phyloP scores from a whole-genome alignment of 495 filamentous ascomycete genomes.

The Chaetomium fimeti region DNA sequence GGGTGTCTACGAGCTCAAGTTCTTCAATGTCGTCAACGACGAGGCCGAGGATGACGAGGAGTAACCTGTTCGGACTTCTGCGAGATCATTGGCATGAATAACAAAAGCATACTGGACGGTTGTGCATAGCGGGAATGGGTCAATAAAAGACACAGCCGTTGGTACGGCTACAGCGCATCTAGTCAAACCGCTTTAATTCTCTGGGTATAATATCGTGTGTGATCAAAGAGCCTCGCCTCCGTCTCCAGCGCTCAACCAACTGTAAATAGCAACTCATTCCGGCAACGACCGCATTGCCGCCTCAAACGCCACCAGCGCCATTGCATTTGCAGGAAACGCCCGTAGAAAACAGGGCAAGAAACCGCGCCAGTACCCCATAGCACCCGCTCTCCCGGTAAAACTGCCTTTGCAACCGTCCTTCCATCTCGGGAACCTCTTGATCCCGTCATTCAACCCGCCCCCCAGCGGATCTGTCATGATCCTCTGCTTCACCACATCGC shows the following conservation, averaged over 20 bases:
- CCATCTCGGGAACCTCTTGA: slow-evolving; percentile 72
- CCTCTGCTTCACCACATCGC: slow-evolving; percentile 95
- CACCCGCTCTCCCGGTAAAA: slow-evolving; percentile 73
- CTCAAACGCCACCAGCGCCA: slow-evolving; percentile 91
- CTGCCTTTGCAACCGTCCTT: slow-evolving; percentile 71
- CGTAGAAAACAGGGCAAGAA: slow-evolving; percentile 90
- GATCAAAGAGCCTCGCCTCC: neutral
- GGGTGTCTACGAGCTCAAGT: slow-evolving; percentile 98
- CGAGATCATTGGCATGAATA: slow-evolving; percentile 28
- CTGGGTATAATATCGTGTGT: slow-evolving; percentile 19
- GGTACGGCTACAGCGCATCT: slow-evolving; percentile 25
- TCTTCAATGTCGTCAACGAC: slow-evolving; percentile 99
- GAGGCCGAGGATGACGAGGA: slow-evolving; percentile 96
- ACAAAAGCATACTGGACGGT: slow-evolving; percentile 25
- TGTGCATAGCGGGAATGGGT: slow-evolving; percentile 32
- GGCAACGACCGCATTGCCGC: slow-evolving; percentile 81
- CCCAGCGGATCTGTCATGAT: slow-evolving; percentile 93
- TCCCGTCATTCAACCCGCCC: slow-evolving; percentile 63
- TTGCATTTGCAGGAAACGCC: slow-evolving; percentile 94
- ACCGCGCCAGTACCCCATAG: slow-evolving; percentile 84
- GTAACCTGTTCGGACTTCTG: slow-evolving; percentile 51
- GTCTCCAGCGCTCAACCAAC: neutral
- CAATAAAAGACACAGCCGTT: slow-evolving; percentile 30
- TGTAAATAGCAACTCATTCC: slow-evolving; percentile 32
- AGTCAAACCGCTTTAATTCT: slow-evolving; percentile 17